phyloP scores from a whole-genome alignment of 78 protist genomes.

The Dictyostelium discoideum region DNA sequence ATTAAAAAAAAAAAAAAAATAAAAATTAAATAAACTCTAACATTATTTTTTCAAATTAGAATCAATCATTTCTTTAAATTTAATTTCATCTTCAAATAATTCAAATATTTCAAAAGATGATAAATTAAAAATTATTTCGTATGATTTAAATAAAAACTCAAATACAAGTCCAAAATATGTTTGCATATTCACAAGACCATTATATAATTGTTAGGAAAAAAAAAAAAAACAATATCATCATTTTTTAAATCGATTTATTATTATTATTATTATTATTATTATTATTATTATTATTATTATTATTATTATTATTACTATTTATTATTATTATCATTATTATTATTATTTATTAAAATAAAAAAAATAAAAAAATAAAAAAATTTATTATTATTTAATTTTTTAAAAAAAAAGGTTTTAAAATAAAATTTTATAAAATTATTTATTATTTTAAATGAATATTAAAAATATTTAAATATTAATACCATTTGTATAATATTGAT shows the following conservation, averaged over 20 bases:
- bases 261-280: too few species aligned
- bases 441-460: neutral
- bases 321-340: too few species aligned
- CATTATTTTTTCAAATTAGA: neutral
- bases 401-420: too few species aligned
- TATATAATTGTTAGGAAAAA: neutral
- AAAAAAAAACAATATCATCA: neutral
- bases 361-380: too few species aligned
- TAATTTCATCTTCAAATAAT: neutral
- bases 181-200: neutral
- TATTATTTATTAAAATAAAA: too few species aligned
- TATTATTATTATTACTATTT: too few species aligned
- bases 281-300: too few species aligned
- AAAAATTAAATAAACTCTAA: neutral
- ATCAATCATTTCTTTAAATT: neutral
- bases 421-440: neutral
- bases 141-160: neutral
- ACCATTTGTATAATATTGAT: slow-evolving; percentile 76
- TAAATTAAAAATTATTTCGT: neutral
- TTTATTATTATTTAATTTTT: too few species aligned
- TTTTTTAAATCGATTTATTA: too few species aligned
- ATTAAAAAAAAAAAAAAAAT: neutral
- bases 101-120: neutral
- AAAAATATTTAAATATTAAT: slow-evolving; percentile 28
- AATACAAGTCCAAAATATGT: neutral